Conservation (phyloP, 179 eudicot species). For the Pouteria campechiana region DNA sequence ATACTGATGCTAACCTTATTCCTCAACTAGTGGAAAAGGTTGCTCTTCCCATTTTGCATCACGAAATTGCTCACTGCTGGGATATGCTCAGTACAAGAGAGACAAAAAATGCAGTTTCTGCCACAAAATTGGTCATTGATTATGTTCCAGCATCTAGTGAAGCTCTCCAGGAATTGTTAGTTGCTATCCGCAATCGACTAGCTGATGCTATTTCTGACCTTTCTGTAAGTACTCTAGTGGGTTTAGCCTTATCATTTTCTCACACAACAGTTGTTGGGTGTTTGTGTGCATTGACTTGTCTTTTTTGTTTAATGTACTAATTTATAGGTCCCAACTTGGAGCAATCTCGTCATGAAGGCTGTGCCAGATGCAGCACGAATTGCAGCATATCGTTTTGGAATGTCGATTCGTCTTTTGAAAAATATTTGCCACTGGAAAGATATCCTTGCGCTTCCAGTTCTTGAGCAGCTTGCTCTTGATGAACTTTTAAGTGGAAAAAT, state of each 20-base stretch:
- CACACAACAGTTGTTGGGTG: background rate
- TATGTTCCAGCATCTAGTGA: conserved; percentile 69
- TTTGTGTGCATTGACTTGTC: background rate
- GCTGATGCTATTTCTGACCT: conserved; percentile 61
- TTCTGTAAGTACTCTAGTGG: conserved; percentile 30
- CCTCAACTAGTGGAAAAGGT: conserved; percentile 88
- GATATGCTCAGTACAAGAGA: conserved; percentile 76
- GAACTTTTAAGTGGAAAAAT: conserved; percentile 63
- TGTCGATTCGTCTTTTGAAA: conserved; percentile 70
- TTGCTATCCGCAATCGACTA: conserved; percentile 58
- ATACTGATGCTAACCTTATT: conserved; percentile 78
- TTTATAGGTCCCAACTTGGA: conserved; percentile 86
- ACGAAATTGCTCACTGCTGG: conserved; percentile 76
- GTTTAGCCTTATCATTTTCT: background rate
- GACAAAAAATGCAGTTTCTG: conserved; percentile 71
- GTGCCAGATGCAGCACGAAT: conserved; percentile 85
- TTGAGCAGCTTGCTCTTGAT: conserved; percentile 81
- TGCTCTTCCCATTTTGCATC: conserved; percentile 81
- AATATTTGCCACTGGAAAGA: conserved; percentile 87
- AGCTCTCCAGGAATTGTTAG: conserved; percentile 53
- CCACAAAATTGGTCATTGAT: conserved; percentile 49
- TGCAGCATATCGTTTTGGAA: conserved; percentile 83
- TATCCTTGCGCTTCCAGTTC: conserved; percentile 55
- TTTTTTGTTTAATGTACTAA: background rate
- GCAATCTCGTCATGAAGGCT: conserved; percentile 53